A percentile compares a stretch with the other conserved stretches of the same genome.
phyloP scores from a whole-genome alignment of 306 rosid genomes.

The Cicer arietinum region DNA sequence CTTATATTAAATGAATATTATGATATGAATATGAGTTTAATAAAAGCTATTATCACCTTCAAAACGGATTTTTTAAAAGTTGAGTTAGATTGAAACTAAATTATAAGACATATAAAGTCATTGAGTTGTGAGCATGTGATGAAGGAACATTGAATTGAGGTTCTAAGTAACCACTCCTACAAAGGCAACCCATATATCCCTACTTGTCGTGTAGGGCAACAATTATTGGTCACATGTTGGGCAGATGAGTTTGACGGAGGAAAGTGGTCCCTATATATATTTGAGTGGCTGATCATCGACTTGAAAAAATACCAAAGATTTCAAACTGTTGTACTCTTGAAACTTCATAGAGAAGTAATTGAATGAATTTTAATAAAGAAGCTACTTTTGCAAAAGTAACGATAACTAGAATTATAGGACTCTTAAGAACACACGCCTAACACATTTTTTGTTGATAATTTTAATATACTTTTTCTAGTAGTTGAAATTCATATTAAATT shows the following conservation, averaged over 20 bases:
- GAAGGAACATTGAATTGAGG: background rate
- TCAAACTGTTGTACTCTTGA: background rate
- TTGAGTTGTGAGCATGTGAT: background rate
- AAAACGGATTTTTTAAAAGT: no score
- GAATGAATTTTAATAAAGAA: conserved; percentile 23
- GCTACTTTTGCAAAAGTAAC: conserved; percentile 36
- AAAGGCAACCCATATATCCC: background rate
- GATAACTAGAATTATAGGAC: no score
- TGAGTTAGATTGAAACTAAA: no score
- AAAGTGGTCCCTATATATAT: background rate
- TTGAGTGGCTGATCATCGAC: background rate
- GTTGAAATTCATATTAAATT: no score
- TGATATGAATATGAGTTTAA: no score
- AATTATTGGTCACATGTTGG: background rate
- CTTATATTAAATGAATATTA: no score
- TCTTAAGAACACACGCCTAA: no score
- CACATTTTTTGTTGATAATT: no score
- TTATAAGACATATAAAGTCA: background rate
- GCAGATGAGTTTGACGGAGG: background rate
- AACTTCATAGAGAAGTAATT: conserved; percentile 38
- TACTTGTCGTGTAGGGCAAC: background rate
- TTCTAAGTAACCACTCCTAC: background rate
- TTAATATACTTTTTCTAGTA: no score
- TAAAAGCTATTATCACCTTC: no score
- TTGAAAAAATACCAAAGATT: background rate